A percentile compares a stretch with the other conserved stretches of the same genome.
These are phyloP conservation scores for Ceratobasidium sp. DNA, from an alignment of 1,284 basidiomycete species.

Conservation along the genomic window DNA sequence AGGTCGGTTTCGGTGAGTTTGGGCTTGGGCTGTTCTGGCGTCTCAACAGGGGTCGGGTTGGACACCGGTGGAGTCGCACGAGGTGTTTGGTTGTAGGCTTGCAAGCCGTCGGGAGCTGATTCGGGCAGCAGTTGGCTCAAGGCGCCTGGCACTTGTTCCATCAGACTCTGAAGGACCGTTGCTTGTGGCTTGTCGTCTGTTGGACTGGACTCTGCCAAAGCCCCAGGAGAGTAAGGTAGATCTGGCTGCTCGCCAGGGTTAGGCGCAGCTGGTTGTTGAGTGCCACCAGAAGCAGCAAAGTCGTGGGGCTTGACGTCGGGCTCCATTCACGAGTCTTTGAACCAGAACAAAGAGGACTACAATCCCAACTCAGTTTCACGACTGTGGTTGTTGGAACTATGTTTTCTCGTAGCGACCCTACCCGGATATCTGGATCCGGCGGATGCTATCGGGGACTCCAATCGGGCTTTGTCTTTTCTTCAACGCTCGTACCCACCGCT, in stretches of 20 bases:
- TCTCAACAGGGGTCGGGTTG: neutral
- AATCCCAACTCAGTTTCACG: neutral
- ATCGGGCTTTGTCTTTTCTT: constrained; percentile 36
- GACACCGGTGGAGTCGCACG: constrained; percentile 7
- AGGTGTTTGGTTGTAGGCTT: constrained; percentile 28
- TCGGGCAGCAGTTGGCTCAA: neutral
- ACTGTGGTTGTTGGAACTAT: constrained; percentile 21
- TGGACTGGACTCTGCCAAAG: neutral
- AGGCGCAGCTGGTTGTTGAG: constrained; percentile 5
- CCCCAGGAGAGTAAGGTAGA: neutral
- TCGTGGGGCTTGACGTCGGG: constrained; percentile 9
- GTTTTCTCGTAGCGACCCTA: neutral
- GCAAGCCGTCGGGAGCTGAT: constrained; percentile 8
- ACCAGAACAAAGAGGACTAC: constrained; percentile 3
- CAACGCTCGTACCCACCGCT: constrained; percentile 31
- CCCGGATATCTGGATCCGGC: constrained; percentile 29
- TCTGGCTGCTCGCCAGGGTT: constrained; percentile 3
- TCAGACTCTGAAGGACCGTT: neutral
- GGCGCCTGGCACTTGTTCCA: neutral
- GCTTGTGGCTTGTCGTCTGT: neutral
- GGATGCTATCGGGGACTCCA: constrained; percentile 15
- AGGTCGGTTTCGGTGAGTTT: constrained; percentile 39
- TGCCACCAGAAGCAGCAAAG: neutral
- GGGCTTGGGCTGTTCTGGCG: constrained; percentile 23
- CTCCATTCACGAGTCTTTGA: constrained; percentile 3